Conservation (phyloP, 2,329 filamentous ascomycete genomes). For the Xylariaceae sp. region DNA sequence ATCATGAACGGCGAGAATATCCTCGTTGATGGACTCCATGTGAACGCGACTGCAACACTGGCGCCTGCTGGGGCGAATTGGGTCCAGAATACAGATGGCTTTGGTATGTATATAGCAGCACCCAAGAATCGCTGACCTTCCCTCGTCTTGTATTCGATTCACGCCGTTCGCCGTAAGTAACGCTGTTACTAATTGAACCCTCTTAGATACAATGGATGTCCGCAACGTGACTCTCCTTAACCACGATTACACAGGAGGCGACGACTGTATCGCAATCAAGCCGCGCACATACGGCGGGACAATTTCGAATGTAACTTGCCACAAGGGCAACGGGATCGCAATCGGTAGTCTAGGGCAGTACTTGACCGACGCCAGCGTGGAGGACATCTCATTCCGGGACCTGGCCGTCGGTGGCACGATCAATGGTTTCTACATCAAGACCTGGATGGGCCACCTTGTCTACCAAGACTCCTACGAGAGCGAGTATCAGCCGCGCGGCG, state of each 20-base stretch:
- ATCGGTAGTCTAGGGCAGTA: constrained; percentile 55
- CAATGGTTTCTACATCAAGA: constrained; percentile 53
- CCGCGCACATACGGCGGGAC: constrained; percentile 50
- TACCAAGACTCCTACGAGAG: constrained; percentile 46
- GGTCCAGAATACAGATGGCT: constrained; percentile 56
- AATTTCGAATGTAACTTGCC: constrained; percentile 45
- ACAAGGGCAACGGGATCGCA: constrained; percentile 52
- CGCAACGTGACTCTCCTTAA: constrained; percentile 46
- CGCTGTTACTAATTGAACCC: background rate
- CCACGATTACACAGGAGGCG: constrained; percentile 52
- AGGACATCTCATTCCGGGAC: constrained; percentile 45
- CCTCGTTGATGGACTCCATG: constrained; percentile 46
- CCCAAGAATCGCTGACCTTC: background rate
- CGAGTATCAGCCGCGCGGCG: constrained; percentile 44
- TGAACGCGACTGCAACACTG: constrained; percentile 46
- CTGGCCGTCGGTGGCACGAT: constrained; percentile 45
- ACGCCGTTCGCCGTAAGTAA: background rate
- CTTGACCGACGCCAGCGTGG: constrained; percentile 48
- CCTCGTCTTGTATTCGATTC: background rate
- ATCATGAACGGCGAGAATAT: constrained; percentile 56
- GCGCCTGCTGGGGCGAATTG: constrained; percentile 50
- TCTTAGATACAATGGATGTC: constrained; percentile 48
- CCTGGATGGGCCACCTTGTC: constrained; percentile 48
- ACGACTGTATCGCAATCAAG: constrained; percentile 56
- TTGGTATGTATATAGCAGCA: too few species aligned